These are phyloP conservation scores for Gloeostereum incarnatum DNA, from an alignment of 768 basidiomycete species.

Conservation along the genomic window DNA sequence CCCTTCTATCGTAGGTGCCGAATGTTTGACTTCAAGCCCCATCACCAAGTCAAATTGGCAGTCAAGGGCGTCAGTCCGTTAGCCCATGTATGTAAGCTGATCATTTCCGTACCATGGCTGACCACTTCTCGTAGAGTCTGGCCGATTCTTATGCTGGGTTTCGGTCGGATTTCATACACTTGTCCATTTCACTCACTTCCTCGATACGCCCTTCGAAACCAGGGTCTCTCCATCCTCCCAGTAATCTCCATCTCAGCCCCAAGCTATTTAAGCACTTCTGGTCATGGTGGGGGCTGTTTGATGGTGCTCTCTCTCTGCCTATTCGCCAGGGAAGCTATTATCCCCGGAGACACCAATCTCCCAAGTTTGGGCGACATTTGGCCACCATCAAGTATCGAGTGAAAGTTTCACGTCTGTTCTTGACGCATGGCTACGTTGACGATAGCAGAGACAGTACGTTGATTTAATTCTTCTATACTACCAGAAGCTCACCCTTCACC, in stretches of 20 bases:
- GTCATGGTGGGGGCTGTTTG: slow-evolving; percentile 87
- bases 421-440: slow-evolving; percentile 84
- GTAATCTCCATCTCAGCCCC: slow-evolving; percentile 80
- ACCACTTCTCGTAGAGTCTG: slow-evolving; percentile 20
- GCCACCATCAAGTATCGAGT: slow-evolving; percentile 91
- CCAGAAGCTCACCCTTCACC: slow-evolving; percentile 1
- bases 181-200: slow-evolving; percentile 78
- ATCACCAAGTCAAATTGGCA: slow-evolving; percentile 64
- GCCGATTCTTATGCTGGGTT: slow-evolving; percentile 82
- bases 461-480: neutral
- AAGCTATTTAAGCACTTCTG: slow-evolving; percentile 84
- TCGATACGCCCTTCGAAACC: slow-evolving; percentile 30
- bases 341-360: slow-evolving; percentile 59
- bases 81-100: slow-evolving; percentile 31
- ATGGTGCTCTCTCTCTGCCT: slow-evolving; percentile 67
- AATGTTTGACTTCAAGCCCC: slow-evolving; percentile 70
- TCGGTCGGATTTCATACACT: slow-evolving; percentile 89
- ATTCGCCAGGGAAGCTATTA: slow-evolving; percentile 85
- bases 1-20: slow-evolving; percentile 75
- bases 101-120: neutral
- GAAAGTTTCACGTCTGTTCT: slow-evolving; percentile 63
- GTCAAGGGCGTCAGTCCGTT: slow-evolving; percentile 31
- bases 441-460: slow-evolving; percentile 54
- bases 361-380: slow-evolving; percentile 81
- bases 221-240: slow-evolving; percentile 27